Evolutionary conservation across 257 asterid species (phyloP), one percentile per base, ranked within the genome.

Genomic region (Salvia splendens): DNA sequence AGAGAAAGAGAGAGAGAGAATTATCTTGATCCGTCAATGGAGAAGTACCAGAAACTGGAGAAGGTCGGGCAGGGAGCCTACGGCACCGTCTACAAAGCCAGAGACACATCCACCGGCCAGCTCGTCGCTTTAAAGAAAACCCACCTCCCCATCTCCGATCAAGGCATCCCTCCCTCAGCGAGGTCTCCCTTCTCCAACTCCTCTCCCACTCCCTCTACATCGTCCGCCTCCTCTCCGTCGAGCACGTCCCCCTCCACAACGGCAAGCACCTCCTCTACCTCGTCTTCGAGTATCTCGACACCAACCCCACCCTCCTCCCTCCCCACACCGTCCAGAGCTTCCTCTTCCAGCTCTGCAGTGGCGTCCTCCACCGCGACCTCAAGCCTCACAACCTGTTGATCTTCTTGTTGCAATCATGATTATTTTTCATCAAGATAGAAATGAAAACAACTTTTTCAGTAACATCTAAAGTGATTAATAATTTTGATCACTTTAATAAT

Each of bases 61-160:
- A 93, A 93, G 80, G 97, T 93, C 3, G 99, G 97, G 5, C 97
- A 93, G 78, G 99, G 99, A 15, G 88, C 99, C 0, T 93, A 93
- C 69, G 99, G 99, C 30, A 93, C 88, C 81, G 99, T 93, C 5
- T 90, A 93, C 90, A 93, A 88, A 81, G 99, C 99, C 16, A 90
- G 80, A 65, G 99, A 93, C 83, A 90, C 73, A 67, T 78, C 88
- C 11, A 88, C 99, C 0, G 99, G 99, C 0, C 96, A 85, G 68
- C 69, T 93, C 65, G 99, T 90, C 49, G 99, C 99, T 14, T 83
- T 93, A 20, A 93, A 93, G 86, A 93, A 93, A 73, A 90, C 97
- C 41, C 96, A 96, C 0, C 94, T 93, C 2, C 97, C 90, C 51
- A 93, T 88, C 96, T 97, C 90, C 55, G 98, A 93, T 68, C 97